phyloP scores from a whole-genome alignment of 768 basidiomycete species.

The Trametes elegans region DNA sequence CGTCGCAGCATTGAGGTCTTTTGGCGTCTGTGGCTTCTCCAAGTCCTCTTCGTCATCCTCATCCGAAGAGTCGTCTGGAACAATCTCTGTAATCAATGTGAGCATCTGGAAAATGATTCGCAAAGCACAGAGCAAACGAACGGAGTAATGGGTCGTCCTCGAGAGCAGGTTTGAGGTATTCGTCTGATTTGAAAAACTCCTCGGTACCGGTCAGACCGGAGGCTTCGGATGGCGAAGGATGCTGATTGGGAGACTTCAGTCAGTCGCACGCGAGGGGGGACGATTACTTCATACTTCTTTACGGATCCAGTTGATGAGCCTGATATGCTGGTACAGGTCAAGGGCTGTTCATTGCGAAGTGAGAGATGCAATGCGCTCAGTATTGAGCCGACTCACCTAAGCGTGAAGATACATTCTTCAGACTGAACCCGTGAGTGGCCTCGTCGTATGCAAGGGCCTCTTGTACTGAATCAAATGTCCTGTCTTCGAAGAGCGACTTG shows the following conservation, averaged over 20 bases:
- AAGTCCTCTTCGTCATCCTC: constrained; percentile 68
- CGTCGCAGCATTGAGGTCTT: constrained; percentile 34
- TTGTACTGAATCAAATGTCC: constrained; percentile 52
- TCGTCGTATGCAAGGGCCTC: constrained; percentile 66
- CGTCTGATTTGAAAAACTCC: constrained; percentile 67
- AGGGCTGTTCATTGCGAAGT: constrained; percentile 45
- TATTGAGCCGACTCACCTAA: constrained; percentile 47
- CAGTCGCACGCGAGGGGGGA: neutral
- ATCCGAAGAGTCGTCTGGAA: constrained; percentile 73
- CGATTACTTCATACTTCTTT: constrained; percentile 49
- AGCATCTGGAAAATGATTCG: neutral
- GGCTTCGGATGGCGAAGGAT: constrained; percentile 45
- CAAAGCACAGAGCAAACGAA: constrained; percentile 38
- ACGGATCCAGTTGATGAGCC: constrained; percentile 85
- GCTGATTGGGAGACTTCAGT: constrained; percentile 40
- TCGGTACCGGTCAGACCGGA: constrained; percentile 54
- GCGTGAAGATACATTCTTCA: constrained; percentile 47
- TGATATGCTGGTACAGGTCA: constrained; percentile 77
- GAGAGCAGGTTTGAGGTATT: constrained; percentile 76
- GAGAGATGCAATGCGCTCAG: neutral
- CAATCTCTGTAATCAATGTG: constrained; percentile 41
- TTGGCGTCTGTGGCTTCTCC: constrained; percentile 22
- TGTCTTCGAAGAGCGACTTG: constrained; percentile 74
- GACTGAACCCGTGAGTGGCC: constrained; percentile 56
- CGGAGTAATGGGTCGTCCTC: constrained; percentile 90